Evolutionary conservation across 805 yeast species (phyloP).

Genomic region (Saturnispora sanitii): DNA sequence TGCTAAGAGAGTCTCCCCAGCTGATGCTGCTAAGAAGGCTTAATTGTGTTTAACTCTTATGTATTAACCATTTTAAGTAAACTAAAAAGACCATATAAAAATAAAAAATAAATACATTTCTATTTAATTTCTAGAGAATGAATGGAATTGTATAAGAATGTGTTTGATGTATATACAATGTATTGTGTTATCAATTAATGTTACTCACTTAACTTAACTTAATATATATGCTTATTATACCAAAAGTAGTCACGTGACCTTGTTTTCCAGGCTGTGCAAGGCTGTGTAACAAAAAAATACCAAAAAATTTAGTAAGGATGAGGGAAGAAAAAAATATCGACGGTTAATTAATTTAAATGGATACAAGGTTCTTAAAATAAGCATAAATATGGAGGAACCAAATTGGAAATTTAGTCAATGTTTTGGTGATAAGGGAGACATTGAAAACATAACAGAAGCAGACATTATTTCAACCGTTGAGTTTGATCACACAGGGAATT

Average conservation of each 20-base stretch:
- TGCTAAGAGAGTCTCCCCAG: conserved; percentile 93
- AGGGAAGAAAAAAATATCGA: not conserved
- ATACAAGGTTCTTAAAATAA: not conserved
- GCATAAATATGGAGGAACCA: conserved; percentile 23
- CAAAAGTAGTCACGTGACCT: too few relatives aligned
- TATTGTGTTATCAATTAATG: too few relatives aligned
- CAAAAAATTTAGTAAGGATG: too few relatives aligned
- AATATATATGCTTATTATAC: too few relatives aligned
- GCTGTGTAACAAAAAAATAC: too few relatives aligned
- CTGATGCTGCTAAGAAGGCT: conserved; percentile 96
- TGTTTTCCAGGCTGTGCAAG: not conserved
- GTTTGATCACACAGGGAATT: conserved; percentile 90
- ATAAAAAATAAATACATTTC: too few relatives aligned
- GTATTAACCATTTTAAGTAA: not conserved
- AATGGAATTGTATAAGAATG: too few relatives aligned
- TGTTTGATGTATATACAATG: too few relatives aligned
- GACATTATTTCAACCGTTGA: conserved; percentile 96
- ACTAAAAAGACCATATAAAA: too few relatives aligned
- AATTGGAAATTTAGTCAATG: conserved; percentile 89
- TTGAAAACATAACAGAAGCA: conserved; percentile 90
- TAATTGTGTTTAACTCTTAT: conserved; percentile 17
- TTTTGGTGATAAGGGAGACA: conserved; percentile 97
- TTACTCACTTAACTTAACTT: too few relatives aligned
- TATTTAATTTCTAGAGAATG: too few relatives aligned
- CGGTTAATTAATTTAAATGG: not conserved